Evolutionary conservation across 176 grass and related monocot genomes (phyloP), one percentile per base, ranked within the genome.

Genomic region (Oryza brachyantha): DNA sequence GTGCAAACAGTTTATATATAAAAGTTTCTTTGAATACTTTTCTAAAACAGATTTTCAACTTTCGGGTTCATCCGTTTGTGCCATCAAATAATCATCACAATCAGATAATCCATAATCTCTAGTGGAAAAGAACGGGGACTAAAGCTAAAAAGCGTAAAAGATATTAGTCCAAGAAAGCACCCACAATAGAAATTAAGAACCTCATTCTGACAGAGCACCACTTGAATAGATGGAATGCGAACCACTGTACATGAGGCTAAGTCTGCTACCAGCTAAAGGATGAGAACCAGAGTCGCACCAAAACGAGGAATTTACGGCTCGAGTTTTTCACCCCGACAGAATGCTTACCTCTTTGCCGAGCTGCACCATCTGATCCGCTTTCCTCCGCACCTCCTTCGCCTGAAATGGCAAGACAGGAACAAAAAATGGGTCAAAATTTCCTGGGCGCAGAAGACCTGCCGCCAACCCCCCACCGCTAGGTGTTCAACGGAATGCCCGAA

Each of bases 331-430:
- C 22, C 75, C 29, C 24, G 17, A 24, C 8, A 19, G 16, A 75
- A 16, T 24, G 26, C 14, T 25, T 52, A 52, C 92, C 84, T 98
- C 95, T 73, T 98, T 98, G 35, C 88, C 96, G 12, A 95, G 86
- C 85, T 98, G 92, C 31, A 95, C 96, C 96, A 98, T 98, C 85
- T 91, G 93, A 91, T 98, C 92, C 64, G 90, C 92, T 81, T 89
- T 82, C 68, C 88, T 50, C 52, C 92, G 92, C 42, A 93, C 88
- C 78, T 98, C 96, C 87, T 94, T 94, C 5, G 96, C 96, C 96
- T 98, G 79, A 87, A 67, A 39, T 2, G 62, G 5, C 29, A 52
- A 36, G 42, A 66, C 35, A 0, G 35, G 24, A 24, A 3, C 2
- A 0, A 36, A 17, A 4, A n/a, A n/a, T n/a, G 5, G 0, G 16